Evolutionary conservation across 116 monocot genomes (phyloP).

Genomic region (Phalaenopsis hybrid): DNA sequence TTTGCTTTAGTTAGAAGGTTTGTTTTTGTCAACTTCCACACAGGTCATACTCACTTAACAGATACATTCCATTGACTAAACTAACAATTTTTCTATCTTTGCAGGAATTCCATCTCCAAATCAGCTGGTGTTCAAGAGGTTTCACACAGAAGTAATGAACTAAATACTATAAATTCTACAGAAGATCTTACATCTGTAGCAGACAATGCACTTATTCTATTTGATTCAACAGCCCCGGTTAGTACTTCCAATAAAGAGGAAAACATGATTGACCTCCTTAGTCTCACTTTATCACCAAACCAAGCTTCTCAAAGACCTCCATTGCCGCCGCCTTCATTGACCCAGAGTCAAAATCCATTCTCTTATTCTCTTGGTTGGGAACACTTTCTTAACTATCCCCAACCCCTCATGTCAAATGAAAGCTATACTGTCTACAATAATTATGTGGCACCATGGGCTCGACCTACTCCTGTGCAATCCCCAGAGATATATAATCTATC

Average conservation of each 20-base stretch:
- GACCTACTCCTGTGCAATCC: constrained; percentile 5
- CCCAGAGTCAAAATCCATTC: constrained; percentile 19
- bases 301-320: constrained; percentile 38
- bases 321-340: constrained; percentile 16
- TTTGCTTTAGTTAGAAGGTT: constrained; percentile 76
- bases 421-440: constrained; percentile 26
- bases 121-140: neutral
- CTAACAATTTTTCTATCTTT: neutral
- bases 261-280: constrained; percentile 70
- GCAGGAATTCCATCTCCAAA: neutral
- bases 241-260: constrained; percentile 44
- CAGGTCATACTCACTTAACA: neutral
- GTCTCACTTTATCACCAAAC: constrained; percentile 40
- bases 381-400: constrained; percentile 10
- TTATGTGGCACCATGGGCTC: constrained; percentile 76
- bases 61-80: neutral
- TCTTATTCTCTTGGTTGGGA: constrained; percentile 12
- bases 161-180: neutral
- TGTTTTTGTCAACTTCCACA: neutral
- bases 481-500: neutral
- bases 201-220: constrained; percentile 34
- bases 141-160: neutral
- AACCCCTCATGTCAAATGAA: constrained; percentile 15
- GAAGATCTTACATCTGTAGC: neutral
- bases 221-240: constrained; percentile 47